Evolutionary conservation across 768 basidiomycete species (phyloP).

Genomic region (Gymnopilus junonius): DNA sequence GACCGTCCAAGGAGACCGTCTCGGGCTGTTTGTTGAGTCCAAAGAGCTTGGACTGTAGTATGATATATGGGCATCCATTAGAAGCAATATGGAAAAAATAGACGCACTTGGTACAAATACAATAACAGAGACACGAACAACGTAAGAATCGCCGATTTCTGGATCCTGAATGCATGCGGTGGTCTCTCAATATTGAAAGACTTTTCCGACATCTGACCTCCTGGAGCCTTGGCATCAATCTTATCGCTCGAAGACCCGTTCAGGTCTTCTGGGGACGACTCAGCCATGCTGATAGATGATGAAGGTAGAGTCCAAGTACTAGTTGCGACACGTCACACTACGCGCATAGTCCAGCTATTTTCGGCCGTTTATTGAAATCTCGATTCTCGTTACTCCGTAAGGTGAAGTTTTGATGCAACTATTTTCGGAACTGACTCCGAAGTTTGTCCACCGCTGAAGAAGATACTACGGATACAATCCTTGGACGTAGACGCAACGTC

Average conservation of each 20-base stretch:
- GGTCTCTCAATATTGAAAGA: not conserved
- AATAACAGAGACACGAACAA: constrained; percentile 18
- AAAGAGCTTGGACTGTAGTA: constrained; percentile 13
- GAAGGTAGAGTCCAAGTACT: not conserved
- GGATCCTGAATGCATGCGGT: constrained; percentile 19
- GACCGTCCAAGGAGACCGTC: constrained; percentile 6
- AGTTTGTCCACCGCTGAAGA: too few species aligned
- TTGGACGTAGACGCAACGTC: too few species aligned
- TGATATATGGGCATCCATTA: not conserved
- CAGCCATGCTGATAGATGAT: not conserved
- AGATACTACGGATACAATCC: too few species aligned
- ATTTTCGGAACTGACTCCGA: too few species aligned
- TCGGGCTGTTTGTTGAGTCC: not conserved
- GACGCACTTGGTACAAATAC: constrained; percentile 28
- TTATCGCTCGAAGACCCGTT: not conserved
- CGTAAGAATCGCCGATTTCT: constrained; percentile 19
- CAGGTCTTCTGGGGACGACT: not conserved
- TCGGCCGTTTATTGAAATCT: too few species aligned
- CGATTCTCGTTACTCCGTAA: too few species aligned
- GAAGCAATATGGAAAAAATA: not conserved
- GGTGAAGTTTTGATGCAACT: too few species aligned
- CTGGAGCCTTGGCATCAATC: not conserved
- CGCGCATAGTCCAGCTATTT: too few species aligned
- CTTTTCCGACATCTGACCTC: not conserved
- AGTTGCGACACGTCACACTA: constrained; percentile 4